Evolutionary conservation across 495 filamentous ascomycete species (phyloP).

Genomic region (Poronia punctata): DNA sequence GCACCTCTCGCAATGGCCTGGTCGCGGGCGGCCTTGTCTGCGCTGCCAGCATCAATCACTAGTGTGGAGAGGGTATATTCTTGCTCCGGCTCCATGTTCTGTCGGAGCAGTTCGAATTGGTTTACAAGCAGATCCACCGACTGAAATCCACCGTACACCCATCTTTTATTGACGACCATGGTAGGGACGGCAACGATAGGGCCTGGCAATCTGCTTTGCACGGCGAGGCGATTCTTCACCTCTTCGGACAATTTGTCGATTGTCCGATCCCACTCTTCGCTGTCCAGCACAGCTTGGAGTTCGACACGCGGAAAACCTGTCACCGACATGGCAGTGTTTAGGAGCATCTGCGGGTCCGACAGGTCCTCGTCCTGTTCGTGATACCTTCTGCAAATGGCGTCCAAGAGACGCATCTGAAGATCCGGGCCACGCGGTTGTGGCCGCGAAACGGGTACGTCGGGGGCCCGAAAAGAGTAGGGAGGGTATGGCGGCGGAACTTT

Average conservation of each 20-base stretch:
- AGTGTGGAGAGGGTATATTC: conserved; percentile 10
- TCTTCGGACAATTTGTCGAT: conserved; percentile 21
- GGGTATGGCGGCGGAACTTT: conserved; percentile 2
- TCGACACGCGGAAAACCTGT: conserved; percentile 44
- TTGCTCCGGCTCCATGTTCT: conserved; percentile 1
- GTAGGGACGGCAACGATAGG: conserved; percentile 61
- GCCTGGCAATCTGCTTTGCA: conserved; percentile 46
- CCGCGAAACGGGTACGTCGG: neutral
- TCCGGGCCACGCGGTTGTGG: conserved; percentile 22
- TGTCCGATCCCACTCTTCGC: conserved; percentile 30
- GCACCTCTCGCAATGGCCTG: neutral
- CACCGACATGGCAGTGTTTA: conserved; percentile 47
- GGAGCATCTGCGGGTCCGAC: conserved; percentile 53
- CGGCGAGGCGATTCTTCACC: conserved; percentile 45
- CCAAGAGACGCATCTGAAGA: conserved; percentile 56
- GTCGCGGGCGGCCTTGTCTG: conserved; percentile 7
- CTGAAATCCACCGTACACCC: conserved; percentile 63
- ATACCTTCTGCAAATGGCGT: conserved; percentile 59
- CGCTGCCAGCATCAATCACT: conserved; percentile 7
- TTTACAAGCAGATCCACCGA: conserved; percentile 35
- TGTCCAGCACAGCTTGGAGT: conserved; percentile 52
- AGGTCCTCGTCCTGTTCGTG: conserved; percentile 73
- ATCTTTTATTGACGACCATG: conserved; percentile 61
- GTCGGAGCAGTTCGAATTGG: conserved; percentile 36
- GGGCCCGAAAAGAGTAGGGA: conserved; percentile 5